A percentile compares a stretch with the other conserved stretches of the same genome.
These are phyloP conservation scores for Barbarea vulgaris DNA, from an alignment of 345 rosid genomes.

Conservation along the genomic window DNA sequence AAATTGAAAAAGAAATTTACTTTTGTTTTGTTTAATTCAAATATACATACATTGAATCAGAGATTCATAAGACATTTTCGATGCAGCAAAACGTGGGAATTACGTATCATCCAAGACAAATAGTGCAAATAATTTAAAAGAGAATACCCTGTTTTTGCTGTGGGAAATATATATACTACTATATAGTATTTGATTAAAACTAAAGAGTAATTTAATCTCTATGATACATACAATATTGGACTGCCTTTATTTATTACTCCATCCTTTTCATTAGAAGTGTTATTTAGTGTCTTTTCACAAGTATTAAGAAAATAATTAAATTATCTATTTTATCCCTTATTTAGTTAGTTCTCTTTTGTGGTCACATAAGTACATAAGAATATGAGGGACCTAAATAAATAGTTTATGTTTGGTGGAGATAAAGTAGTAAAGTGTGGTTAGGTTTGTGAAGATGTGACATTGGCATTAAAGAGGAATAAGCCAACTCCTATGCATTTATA, in stretches of 20 bases:
- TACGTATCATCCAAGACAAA: conserved; percentile 15
- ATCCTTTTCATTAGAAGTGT: too few relatives aligned
- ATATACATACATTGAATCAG: conserved; percentile 10
- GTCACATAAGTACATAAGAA: neutral
- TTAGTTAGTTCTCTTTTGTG: neutral
- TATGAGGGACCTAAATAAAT: conserved; percentile 11
- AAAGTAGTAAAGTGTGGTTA: conserved; percentile 2
- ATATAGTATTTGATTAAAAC: too few relatives aligned
- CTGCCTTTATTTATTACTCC: neutral
- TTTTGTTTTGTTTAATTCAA: neutral
- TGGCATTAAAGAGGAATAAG: neutral
- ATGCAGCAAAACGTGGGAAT: neutral
- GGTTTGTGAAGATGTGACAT: conserved; percentile 36
- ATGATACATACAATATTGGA: neutral
- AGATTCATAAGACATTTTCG: neutral
- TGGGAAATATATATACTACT: too few relatives aligned
- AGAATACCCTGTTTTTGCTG: neutral
- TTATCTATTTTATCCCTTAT: too few relatives aligned
- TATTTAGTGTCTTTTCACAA: too few relatives aligned
- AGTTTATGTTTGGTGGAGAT: conserved; percentile 22
- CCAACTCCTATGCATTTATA: conserved; percentile 13
- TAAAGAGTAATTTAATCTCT: too few relatives aligned
- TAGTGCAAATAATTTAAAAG: conserved; percentile 1
- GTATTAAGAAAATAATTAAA: too few relatives aligned
- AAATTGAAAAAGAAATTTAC: neutral